A percentile compares a stretch with the other conserved stretches of the same genome.
Evolutionary conservation across 2,329 filamentous ascomycete species (phyloP).

Genomic region (Lizonia empirigonia): DNA sequence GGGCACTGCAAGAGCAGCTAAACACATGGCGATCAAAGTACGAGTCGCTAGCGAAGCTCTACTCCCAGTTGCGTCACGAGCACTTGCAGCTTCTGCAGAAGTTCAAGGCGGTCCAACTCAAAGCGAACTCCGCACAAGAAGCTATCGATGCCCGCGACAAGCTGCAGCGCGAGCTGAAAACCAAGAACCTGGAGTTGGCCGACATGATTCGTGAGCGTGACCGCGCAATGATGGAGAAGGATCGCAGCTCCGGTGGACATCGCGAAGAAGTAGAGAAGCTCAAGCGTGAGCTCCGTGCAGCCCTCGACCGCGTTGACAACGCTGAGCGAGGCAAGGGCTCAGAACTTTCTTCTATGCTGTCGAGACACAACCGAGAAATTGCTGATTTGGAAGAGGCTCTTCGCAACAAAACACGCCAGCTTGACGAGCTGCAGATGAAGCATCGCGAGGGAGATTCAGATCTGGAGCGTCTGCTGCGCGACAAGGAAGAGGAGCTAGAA

Average conservation of each 20-base stretch:
- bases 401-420: constrained; percentile 79
- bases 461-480: constrained; percentile 80
- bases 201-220: constrained; percentile 99
- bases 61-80: constrained; percentile 93
- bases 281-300: constrained; percentile 90
- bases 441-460: constrained; percentile 82
- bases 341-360: constrained; percentile 90
- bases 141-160: constrained; percentile 94
- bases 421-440: constrained; percentile 82
- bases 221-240: constrained; percentile 89
- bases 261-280: constrained; percentile 95
- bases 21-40: constrained; percentile 98
- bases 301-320: constrained; percentile 88
- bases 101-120: constrained; percentile 94
- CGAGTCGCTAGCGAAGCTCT: constrained; percentile 93
- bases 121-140: constrained; percentile 95
- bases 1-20: constrained; percentile 90
- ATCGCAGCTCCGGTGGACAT: constrained; percentile 81
- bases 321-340: constrained; percentile 91
- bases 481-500: constrained; percentile 97
- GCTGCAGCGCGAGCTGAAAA: constrained; percentile 96
- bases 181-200: constrained; percentile 97
- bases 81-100: constrained; percentile 94
- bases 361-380: constrained; percentile 97
- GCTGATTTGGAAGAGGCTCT: constrained; percentile 93